phyloP scores from a whole-genome alignment of 352 stramenopile species.

The Phytophthora agathidicida region DNA sequence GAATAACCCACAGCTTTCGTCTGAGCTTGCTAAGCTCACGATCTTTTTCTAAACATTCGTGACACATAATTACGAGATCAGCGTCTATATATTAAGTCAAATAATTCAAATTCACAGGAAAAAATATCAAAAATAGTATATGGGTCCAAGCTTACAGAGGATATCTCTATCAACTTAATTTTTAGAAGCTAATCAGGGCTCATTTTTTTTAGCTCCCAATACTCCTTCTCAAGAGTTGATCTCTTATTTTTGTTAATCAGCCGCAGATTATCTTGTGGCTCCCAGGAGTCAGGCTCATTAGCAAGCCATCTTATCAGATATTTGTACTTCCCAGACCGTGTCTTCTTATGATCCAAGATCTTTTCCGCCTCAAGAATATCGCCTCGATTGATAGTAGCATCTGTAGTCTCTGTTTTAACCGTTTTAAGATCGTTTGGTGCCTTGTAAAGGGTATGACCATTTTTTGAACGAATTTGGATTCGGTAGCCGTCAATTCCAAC shows the following conservation, averaged over 20 bases:
- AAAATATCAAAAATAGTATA: slow-evolving; percentile 4
- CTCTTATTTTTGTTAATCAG: no score
- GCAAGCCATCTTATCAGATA: no score
- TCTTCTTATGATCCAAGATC: no score
- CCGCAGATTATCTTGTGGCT: no score
- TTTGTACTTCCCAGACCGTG: no score
- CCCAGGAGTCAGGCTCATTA: no score
- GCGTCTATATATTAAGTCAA: not conserved
- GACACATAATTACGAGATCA: slow-evolving; percentile 1
- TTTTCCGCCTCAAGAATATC: no score
- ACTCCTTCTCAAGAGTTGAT: no score
- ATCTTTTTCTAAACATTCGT: not conserved
- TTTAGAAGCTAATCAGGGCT: not conserved
- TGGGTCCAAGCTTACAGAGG: not conserved
- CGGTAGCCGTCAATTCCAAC: slow-evolving; percentile 30
- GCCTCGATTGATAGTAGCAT: no score
- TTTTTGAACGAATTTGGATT: slow-evolving; percentile 34
- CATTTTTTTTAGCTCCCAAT: not conserved
- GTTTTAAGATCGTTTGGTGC: no score
- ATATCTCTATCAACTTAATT: not conserved
- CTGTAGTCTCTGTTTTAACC: no score
- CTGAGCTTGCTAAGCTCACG: slow-evolving; percentile 2
- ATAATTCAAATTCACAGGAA: not conserved
- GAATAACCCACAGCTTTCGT: slow-evolving; percentile 13
- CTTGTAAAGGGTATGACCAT: slow-evolving; percentile 36